Conservation (phyloP, 2,329 filamentous ascomycete species). For the Paramyrothecium sp. region DNA sequence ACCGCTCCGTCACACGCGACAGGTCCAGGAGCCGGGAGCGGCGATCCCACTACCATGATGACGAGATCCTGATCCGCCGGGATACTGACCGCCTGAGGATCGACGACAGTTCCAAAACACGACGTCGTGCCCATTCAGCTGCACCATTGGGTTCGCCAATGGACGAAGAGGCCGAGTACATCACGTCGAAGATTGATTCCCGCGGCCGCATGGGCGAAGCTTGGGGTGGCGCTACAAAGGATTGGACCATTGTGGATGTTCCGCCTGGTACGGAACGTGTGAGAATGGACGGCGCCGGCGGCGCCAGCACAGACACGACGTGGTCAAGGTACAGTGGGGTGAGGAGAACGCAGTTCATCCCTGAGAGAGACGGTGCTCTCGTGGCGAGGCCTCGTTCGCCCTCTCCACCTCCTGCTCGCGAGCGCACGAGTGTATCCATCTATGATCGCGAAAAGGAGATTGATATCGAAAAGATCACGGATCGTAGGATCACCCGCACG, state of each 20-base stretch:
- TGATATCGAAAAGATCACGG: constrained; percentile 55
- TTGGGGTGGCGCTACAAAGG: constrained; percentile 69
- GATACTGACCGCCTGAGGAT: constrained; percentile 49
- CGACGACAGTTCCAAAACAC: constrained; percentile 36
- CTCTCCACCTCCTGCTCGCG: constrained; percentile 17
- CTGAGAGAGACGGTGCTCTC: constrained; percentile 56
- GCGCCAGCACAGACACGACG: constrained; percentile 71
- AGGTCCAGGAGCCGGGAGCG: constrained; percentile 39
- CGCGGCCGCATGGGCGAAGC: constrained; percentile 72
- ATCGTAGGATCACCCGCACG: constrained; percentile 42
- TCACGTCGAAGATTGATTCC: constrained; percentile 52
- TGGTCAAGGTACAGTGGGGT: constrained; percentile 81
- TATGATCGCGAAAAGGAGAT: constrained; percentile 45
- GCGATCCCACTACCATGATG: constrained; percentile 49
- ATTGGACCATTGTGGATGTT: constrained; percentile 81
- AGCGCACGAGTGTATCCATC: constrained; percentile 43
- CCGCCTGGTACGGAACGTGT: constrained; percentile 80
- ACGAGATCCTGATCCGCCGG: constrained; percentile 64
- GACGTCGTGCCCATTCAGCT: constrained; percentile 52
- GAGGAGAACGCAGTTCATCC: constrained; percentile 69
- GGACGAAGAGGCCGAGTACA: constrained; percentile 64
- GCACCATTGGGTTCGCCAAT: constrained; percentile 38
- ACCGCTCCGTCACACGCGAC: constrained; percentile 32
- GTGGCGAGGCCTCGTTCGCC: constrained; percentile 12
- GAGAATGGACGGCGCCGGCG: constrained; percentile 77